Conservation (phyloP, 495 filamentous ascomycete genomes). For the Hypoxylon fragiforme region DNA sequence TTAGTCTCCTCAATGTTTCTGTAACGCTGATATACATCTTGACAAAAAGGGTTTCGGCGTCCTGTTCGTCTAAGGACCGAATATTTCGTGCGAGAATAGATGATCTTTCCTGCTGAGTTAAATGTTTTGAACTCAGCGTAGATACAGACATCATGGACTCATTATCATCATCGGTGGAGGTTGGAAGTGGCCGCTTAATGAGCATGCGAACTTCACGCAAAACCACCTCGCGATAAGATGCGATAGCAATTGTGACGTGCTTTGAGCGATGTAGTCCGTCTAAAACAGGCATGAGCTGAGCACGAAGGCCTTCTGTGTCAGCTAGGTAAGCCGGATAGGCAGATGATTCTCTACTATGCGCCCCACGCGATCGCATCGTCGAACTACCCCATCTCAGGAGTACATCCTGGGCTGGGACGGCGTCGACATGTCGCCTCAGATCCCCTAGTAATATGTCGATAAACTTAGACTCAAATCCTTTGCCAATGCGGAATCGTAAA, state of each 20-base stretch:
- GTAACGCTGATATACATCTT: conserved; percentile 85
- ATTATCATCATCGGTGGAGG: conserved; percentile 88
- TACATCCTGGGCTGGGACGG: conserved; percentile 70
- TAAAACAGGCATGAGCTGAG: conserved; percentile 66
- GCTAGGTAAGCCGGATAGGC: conserved; percentile 74
- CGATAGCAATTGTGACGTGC: conserved; percentile 75
- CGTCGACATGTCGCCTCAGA: conserved; percentile 78
- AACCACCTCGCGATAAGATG: conserved; percentile 84
- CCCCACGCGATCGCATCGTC: conserved; percentile 59
- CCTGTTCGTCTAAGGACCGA: conserved; percentile 76
- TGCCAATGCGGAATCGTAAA: conserved; percentile 79
- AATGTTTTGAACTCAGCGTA: conserved; percentile 69
- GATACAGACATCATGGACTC: conserved; percentile 88
- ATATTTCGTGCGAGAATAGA: conserved; percentile 89
- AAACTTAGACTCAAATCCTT: conserved; percentile 81
- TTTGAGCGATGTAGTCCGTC: conserved; percentile 77
- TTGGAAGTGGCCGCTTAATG: conserved; percentile 83
- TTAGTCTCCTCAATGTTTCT: conserved; percentile 80
- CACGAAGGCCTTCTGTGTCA: conserved; percentile 67
- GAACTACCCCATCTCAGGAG: conserved; percentile 72
- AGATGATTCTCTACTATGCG: conserved; percentile 65
- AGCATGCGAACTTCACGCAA: conserved; percentile 84
- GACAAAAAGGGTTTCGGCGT: conserved; percentile 82
- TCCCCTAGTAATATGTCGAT: conserved; percentile 77
- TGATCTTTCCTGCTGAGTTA: conserved; percentile 86